Percentiles rank a stretch among this genome's conserved stretches.
Evolutionary conservation across 78 protist genomes (phyloP).

Genomic region (slime mould (Dictyostelium discoideum)): DNA sequence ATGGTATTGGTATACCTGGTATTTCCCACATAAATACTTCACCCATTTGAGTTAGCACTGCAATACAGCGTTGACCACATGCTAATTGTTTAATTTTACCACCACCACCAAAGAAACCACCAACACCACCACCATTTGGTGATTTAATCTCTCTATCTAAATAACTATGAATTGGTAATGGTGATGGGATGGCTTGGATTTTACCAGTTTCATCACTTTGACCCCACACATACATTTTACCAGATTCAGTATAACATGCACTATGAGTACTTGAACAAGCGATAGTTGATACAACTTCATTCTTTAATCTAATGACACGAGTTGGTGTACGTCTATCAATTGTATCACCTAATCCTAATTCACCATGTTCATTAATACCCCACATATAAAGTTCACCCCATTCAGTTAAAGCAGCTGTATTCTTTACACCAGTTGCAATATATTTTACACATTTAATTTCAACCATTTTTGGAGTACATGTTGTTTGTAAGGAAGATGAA

Average conservation of each 20-base stretch:
- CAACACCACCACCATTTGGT: too few species aligned
- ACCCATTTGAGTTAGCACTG: conserved; percentile 49
- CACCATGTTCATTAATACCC: conserved; percentile 74
- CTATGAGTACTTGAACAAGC: conserved; percentile 58
- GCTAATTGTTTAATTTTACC: conserved; percentile 48
- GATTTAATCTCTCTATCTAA: background rate
- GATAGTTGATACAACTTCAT: conserved; percentile 14
- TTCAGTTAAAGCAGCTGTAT: conserved; percentile 58
- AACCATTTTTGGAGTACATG: conserved; percentile 44
- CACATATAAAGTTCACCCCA: conserved; percentile 80
- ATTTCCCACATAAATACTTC: conserved; percentile 61
- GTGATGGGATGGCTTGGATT: conserved; percentile 39
- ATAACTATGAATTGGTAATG: conserved; percentile 26
- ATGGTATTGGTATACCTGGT: conserved; percentile 34
- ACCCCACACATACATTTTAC: conserved; percentile 64
- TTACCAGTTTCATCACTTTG: conserved; percentile 62
- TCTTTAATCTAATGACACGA: conserved; percentile 37
- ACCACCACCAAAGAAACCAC: conserved; percentile 50
- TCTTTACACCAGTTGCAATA: conserved; percentile 67
- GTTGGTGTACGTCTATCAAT: conserved; percentile 46
- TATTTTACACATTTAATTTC: conserved; percentile 57
- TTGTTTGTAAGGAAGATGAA: background rate
- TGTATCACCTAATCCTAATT: conserved; percentile 78
- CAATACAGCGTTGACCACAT: conserved; percentile 57
- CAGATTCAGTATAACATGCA: conserved; percentile 49